Evolutionary conservation across 2,329 filamentous ascomycete species (phyloP).

Genomic region (Epichloe bromicola): DNA sequence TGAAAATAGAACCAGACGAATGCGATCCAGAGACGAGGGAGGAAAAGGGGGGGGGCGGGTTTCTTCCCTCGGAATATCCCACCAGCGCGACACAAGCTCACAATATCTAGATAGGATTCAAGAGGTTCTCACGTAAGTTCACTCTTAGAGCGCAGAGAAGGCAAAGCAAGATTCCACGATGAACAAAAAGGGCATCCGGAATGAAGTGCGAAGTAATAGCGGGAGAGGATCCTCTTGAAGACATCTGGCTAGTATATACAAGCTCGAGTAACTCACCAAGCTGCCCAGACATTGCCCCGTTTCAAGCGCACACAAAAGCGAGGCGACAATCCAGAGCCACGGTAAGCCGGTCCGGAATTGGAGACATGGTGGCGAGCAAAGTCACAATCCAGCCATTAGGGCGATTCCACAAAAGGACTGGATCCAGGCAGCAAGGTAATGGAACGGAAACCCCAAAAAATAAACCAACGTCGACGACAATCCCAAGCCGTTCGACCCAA

Average conservation of each 20-base stretch:
- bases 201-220: background rate
- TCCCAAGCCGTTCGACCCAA: constrained; percentile 7
- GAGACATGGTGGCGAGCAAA: constrained; percentile 5
- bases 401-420: constrained; percentile 15
- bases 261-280: constrained; percentile 38
- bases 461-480: background rate
- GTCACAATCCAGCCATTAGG: constrained; percentile 11
- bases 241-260: constrained; percentile 39
- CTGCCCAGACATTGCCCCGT: constrained; percentile 33
- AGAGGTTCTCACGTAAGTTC: background rate
- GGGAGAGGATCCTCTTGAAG: constrained; percentile 24
- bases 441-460: constrained; percentile 11
- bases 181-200: background rate
- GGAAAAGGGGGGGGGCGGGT: no score
- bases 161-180: background rate
- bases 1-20: background rate
- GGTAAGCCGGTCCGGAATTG: constrained; percentile 6
- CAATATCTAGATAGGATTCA: background rate
- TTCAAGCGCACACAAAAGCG: constrained; percentile 6
- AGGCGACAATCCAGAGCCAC: constrained; percentile 10
- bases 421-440: constrained; percentile 23
- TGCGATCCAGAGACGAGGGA: no score
- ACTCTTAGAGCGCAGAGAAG: background rate
- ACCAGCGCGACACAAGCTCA: background rate
- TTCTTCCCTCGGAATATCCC: background rate